Percentiles rank a stretch among this genome's conserved stretches.
These are phyloP conservation scores for Candida nemodendra DNA, from an alignment of 805 yeast species.

Conservation along the genomic window DNA sequence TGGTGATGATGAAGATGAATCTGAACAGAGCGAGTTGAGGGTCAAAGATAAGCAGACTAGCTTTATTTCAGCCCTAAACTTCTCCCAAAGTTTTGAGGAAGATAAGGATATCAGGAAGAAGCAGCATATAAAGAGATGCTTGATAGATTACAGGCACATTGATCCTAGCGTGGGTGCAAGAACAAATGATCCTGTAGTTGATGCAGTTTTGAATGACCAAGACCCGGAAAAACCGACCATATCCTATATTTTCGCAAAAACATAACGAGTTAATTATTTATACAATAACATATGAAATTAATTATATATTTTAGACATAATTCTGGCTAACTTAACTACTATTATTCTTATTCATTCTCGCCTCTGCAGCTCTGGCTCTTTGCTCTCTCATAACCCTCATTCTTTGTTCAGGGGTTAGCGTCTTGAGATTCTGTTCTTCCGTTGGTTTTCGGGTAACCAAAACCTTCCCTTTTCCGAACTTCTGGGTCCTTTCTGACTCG, in stretches of 20 bases:
- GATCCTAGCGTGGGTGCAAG: slow-evolving; percentile 39
- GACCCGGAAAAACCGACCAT: slow-evolving; percentile 29
- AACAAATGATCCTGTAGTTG: slow-evolving; percentile 24
- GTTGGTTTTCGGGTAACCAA: slow-evolving; percentile 18
- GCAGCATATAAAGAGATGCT: slow-evolving; percentile 53
- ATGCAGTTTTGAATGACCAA: slow-evolving; percentile 27
- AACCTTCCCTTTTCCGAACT: slow-evolving; percentile 38
- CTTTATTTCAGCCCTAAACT: slow-evolving; percentile 61
- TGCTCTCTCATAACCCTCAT: slow-evolving; percentile 86
- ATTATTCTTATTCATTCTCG: slow-evolving; percentile 50
- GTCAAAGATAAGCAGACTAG: slow-evolving; percentile 23
- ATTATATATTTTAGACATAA: too few species aligned
- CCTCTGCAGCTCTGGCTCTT: slow-evolving; percentile 95
- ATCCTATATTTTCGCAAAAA: slow-evolving; percentile 41
- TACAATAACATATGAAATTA: too few species aligned
- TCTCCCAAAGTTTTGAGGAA: slow-evolving; percentile 24
- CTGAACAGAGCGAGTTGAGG: slow-evolving; percentile 14
- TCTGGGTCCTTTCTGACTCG: slow-evolving; percentile 28
- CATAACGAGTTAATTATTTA: slow-evolving; percentile 5
- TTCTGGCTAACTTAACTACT: too few species aligned
- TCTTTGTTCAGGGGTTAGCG: slow-evolving; percentile 72
- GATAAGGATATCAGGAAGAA: slow-evolving; percentile 34
- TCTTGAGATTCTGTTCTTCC: slow-evolving; percentile 48
- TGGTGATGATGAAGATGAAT: slow-evolving; percentile 27
- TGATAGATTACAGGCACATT: slow-evolving; percentile 61